phyloP scores from a whole-genome alignment of 805 yeast genomes.

The Ogataea pini region DNA sequence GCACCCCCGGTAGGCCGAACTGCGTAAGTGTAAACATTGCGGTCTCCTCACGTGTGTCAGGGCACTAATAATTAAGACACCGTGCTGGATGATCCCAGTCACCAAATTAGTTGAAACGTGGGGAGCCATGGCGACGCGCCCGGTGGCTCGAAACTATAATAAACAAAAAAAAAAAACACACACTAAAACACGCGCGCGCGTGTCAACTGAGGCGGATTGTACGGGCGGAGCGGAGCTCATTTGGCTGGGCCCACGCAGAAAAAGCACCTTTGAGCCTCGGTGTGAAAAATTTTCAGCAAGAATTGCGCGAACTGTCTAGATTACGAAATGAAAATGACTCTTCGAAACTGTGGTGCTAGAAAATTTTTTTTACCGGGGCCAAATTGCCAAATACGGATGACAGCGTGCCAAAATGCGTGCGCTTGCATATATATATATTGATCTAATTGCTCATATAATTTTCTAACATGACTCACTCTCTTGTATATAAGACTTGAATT shows the following conservation, averaged over 20 bases:
- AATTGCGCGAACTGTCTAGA: conserved; percentile 1
- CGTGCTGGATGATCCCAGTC: neutral
- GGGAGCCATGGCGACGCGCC: conserved; percentile 4
- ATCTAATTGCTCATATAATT: conserved; percentile 6
- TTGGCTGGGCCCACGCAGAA: neutral
- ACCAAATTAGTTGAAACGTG: neutral
- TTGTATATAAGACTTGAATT: neutral
- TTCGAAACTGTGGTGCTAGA: conserved; percentile 5
- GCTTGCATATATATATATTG: conserved; percentile 9
- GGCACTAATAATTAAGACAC: neutral
- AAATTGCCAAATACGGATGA: conserved; percentile 6
- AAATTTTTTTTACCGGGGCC: neutral
- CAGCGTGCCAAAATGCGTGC: conserved; percentile 9
- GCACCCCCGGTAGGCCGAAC: neutral
- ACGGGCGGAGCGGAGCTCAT: neutral
- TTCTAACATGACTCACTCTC: neutral
- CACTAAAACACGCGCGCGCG: neutral
- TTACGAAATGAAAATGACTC: conserved; percentile 5
- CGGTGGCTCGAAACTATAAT: neutral
- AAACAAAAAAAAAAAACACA: conserved; percentile 1
- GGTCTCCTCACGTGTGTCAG: conserved; percentile 1
- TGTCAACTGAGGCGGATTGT: neutral
- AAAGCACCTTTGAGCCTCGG: neutral
- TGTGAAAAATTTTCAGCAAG: conserved; percentile 8
- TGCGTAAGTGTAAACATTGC: neutral